A percentile compares a stretch with the other conserved stretches of the same genome.
These are phyloP conservation scores for Gnetum montanum DNA, from an alignment of 75 land plant genomes.

Conservation along the genomic window DNA sequence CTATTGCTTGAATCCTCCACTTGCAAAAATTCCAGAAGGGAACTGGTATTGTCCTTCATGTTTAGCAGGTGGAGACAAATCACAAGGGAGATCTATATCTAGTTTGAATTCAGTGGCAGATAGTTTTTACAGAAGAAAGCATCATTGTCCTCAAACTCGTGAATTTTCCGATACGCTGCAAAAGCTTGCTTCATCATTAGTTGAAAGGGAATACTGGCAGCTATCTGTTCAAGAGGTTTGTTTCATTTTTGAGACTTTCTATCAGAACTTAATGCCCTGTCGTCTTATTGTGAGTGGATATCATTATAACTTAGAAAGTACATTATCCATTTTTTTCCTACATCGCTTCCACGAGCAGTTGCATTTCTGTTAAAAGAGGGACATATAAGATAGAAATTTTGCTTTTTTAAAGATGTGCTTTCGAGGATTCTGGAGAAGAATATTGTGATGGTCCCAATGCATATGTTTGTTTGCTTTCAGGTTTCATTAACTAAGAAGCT, in stretches of 20 bases:
- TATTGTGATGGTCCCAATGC: too few relatives aligned
- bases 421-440: too few relatives aligned
- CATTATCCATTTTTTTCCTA: too few relatives aligned
- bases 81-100: conserved; percentile 1
- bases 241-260: conserved; percentile 1
- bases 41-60: conserved; percentile 97
- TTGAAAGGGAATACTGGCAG: conserved; percentile 84
- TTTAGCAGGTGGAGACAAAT: conserved; percentile 32
- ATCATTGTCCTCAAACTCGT: conserved; percentile 22
- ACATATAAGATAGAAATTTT: too few relatives aligned
- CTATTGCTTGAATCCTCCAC: conserved; percentile 92
- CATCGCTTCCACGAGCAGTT: too few relatives aligned
- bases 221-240: conserved; percentile 48
- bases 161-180: conserved; percentile 24
- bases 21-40: conserved; percentile 85
- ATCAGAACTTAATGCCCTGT: neutral
- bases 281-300: neutral
- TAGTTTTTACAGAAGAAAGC: conserved; percentile 11
- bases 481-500: too few relatives aligned
- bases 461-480: too few relatives aligned
- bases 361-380: too few relatives aligned
- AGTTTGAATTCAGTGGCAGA: conserved; percentile 5
- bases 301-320: too few relatives aligned
- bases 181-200: conserved; percentile 32
- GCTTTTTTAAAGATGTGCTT: too few relatives aligned